Evolutionary conservation across 345 rosid species (phyloP).

Genomic region (Stellera chamaejasme): DNA sequence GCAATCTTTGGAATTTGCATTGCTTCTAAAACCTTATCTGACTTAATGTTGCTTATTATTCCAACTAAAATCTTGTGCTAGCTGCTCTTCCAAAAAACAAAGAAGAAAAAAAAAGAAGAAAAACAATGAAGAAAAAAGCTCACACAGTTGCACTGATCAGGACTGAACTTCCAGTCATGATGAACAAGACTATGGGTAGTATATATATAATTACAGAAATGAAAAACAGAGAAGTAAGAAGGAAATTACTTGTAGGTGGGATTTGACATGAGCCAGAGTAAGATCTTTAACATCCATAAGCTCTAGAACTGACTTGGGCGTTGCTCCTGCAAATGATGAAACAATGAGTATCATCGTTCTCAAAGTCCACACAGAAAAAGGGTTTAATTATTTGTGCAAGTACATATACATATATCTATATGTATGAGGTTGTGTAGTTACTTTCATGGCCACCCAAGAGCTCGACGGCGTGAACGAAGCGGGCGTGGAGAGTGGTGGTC

Average conservation of each 20-base stretch:
- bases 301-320: constrained; percentile 98
- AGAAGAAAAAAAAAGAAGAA: too few species aligned
- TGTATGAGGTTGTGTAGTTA: constrained; percentile 17
- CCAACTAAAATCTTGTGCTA: too few species aligned
- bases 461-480: constrained; percentile 98
- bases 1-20: constrained; percentile 46
- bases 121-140: constrained; percentile 11
- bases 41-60: constrained; percentile 18
- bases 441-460: constrained; percentile 99
- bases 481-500: constrained; percentile 97
- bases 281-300: constrained; percentile 99
- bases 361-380: not conserved
- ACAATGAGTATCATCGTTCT: not conserved
- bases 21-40: constrained; percentile 18
- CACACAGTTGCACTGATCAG: not conserved
- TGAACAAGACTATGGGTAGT: constrained; percentile 13
- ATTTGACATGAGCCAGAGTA: constrained; percentile 97
- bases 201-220: not conserved
- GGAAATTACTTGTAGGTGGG: constrained; percentile 75
- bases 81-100: too few species aligned
- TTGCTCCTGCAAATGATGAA: constrained; percentile 44
- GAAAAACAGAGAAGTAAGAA: not conserved
- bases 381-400: too few species aligned
- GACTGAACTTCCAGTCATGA: constrained; percentile 1
- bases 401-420: too few species aligned